Evolutionary conservation across 305 asterid species (phyloP).

Genomic region (Solanum hybrid): DNA sequence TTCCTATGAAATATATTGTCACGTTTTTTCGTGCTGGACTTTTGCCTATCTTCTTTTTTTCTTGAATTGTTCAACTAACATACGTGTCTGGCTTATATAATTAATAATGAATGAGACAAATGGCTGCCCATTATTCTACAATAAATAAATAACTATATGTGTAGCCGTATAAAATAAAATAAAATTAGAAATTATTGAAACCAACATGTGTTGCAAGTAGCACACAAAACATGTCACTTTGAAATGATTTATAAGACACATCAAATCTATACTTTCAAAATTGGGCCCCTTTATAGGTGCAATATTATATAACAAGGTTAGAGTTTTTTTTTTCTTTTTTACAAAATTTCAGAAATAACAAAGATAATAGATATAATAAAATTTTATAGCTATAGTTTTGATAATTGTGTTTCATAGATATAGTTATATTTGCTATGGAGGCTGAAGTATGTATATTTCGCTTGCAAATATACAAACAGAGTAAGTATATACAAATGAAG

Average conservation of each 20-base stretch:
- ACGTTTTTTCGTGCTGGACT: not conserved
- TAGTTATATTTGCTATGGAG: no score
- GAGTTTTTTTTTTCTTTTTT: not conserved
- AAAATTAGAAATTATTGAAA: not conserved
- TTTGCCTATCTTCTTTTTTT: no score
- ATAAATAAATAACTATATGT: not conserved
- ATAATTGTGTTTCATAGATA: no score
- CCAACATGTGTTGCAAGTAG: not conserved
- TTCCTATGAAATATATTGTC: not conserved
- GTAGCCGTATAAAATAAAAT: not conserved
- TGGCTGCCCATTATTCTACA: not conserved
- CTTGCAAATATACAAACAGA: no score
- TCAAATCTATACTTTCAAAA: not conserved
- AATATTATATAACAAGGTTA: not conserved
- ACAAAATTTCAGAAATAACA: no score
- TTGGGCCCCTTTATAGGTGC: not conserved
- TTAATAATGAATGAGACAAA: not conserved
- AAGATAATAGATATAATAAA: no score
- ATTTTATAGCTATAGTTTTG: no score
- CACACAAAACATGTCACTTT: not conserved
- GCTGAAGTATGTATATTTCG: accelerated
- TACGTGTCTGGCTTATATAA: not conserved
- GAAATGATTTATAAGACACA: not conserved
- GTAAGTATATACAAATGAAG: no score
- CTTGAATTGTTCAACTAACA: not conserved